Conservation (phyloP, 2,329 filamentous ascomycete species). For the Verticillium isaacii region DNA sequence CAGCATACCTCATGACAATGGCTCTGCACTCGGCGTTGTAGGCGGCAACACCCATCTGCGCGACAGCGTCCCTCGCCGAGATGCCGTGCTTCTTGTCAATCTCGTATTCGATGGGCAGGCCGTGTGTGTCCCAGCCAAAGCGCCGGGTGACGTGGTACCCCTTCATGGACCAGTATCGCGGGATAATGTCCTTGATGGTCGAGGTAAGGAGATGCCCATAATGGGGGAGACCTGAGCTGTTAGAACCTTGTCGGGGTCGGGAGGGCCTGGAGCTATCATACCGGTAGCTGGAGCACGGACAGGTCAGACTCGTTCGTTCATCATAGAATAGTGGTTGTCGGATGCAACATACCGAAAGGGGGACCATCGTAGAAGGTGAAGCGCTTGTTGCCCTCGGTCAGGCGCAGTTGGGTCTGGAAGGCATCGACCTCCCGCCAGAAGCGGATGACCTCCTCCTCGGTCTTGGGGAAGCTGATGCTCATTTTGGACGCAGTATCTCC, state of each 20-base stretch:
- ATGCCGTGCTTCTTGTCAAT: slow-evolving; percentile 96
- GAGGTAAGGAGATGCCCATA: slow-evolving; percentile 77
- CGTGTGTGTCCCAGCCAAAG: slow-evolving; percentile 94
- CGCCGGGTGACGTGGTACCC: slow-evolving; percentile 86
- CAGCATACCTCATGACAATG: slow-evolving; percentile 87
- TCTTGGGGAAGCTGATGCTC: slow-evolving; percentile 89
- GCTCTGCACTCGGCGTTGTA: slow-evolving; percentile 90
- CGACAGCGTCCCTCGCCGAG: slow-evolving; percentile 80
- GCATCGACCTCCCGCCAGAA: slow-evolving; percentile 91
- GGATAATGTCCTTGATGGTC: slow-evolving; percentile 96
- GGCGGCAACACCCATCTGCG: slow-evolving; percentile 77
- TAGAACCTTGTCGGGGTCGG: not conserved
- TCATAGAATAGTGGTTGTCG: not conserved
- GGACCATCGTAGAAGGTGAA: slow-evolving; percentile 96
- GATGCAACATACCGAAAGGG: slow-evolving; percentile 44
- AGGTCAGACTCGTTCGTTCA: not conserved
- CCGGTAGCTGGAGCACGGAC: not conserved
- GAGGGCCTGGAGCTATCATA: not conserved
- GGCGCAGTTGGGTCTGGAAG: slow-evolving; percentile 73
- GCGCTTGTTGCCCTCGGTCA: slow-evolving; percentile 74
- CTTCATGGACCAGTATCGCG: slow-evolving; percentile 96
- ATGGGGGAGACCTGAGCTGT: slow-evolving; percentile 55
- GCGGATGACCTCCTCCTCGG: slow-evolving; percentile 80
- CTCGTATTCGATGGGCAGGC: slow-evolving; percentile 91
- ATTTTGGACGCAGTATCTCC: slow-evolving; percentile 34